Evolutionary conservation across 2,329 filamentous ascomycete genomes (phyloP).

Genomic region (Biscogniauxia marginata): DNA sequence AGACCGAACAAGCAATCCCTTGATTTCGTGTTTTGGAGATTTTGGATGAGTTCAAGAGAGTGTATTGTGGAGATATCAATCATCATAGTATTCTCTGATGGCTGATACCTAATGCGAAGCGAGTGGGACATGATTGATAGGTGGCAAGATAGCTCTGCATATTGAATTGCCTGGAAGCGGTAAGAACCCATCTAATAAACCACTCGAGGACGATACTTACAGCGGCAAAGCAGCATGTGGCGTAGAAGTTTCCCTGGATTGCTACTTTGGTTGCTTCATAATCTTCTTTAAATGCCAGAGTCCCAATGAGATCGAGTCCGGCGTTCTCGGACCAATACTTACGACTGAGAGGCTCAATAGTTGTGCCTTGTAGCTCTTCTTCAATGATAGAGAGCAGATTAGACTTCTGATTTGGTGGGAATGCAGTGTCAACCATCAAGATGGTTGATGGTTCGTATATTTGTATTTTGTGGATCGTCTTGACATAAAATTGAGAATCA

Average conservation of each 20-base stretch:
- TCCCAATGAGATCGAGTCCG: constrained; percentile 75
- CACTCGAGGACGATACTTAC: constrained; percentile 47
- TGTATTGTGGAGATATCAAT: constrained; percentile 87
- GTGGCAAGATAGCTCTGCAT: constrained; percentile 68
- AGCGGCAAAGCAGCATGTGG: constrained; percentile 80
- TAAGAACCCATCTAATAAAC: constrained; percentile 8
- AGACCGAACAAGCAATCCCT: constrained; percentile 81
- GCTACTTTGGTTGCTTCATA: constrained; percentile 78
- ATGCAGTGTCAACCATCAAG: constrained; percentile 71
- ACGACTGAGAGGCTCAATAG: constrained; percentile 66
- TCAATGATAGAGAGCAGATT: constrained; percentile 73
- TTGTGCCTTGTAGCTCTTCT: constrained; percentile 64
- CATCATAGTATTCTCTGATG: constrained; percentile 91
- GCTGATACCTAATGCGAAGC: constrained; percentile 80
- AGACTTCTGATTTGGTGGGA: constrained; percentile 63
- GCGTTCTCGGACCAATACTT: constrained; percentile 79
- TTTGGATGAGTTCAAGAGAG: constrained; percentile 88
- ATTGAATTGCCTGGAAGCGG: constrained; percentile 67
- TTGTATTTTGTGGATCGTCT: constrained; percentile 81
- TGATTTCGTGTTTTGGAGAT: constrained; percentile 73
- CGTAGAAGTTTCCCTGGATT: constrained; percentile 80
- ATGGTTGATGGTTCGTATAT: constrained; percentile 79
- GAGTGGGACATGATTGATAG: constrained; percentile 75
- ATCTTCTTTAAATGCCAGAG: constrained; percentile 77
- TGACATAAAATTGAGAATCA: constrained; percentile 88